A percentile compares a stretch with the other conserved stretches of the same genome.
Evolutionary conservation across 768 basidiomycete genomes (phyloP).

Genomic region (Bullera alba): DNA sequence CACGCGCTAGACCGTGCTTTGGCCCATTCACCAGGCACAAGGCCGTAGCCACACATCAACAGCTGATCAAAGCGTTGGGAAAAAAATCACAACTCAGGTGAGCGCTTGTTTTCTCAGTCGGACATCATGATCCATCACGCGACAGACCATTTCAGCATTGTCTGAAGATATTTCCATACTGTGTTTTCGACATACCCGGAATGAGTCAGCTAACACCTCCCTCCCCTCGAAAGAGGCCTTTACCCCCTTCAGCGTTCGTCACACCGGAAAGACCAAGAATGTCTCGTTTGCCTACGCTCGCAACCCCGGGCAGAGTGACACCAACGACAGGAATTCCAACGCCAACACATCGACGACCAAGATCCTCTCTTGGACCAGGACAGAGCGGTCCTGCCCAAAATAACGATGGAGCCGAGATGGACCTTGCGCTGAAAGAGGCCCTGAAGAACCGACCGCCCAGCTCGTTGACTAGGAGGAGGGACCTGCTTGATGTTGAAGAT

Average conservation of each 20-base stretch:
- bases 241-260: background rate
- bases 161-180: too few species aligned
- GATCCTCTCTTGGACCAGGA: constrained; percentile 25
- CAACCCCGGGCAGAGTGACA: constrained; percentile 30
- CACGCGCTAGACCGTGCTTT: too few species aligned
- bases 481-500: constrained; percentile 9
- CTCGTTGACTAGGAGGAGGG: constrained; percentile 10
- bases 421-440: constrained; percentile 32
- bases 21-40: too few species aligned
- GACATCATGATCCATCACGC: too few species aligned
- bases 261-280: constrained; percentile 4
- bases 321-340: constrained; percentile 40
- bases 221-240: background rate
- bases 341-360: constrained; percentile 30
- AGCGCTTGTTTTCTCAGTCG: too few species aligned
- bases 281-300: constrained; percentile 32
- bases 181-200: too few species aligned
- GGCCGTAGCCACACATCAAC: too few species aligned
- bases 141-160: too few species aligned
- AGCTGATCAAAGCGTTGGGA: too few species aligned
- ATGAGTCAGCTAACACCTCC: background rate
- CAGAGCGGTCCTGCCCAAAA: background rate
- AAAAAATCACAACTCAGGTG: too few species aligned
- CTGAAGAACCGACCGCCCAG: constrained; percentile 31
- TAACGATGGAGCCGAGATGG: constrained; percentile 24